These are phyloP conservation scores for Pichia sp. DNA, from an alignment of 1,139 yeast species.

Conservation along the genomic window DNA sequence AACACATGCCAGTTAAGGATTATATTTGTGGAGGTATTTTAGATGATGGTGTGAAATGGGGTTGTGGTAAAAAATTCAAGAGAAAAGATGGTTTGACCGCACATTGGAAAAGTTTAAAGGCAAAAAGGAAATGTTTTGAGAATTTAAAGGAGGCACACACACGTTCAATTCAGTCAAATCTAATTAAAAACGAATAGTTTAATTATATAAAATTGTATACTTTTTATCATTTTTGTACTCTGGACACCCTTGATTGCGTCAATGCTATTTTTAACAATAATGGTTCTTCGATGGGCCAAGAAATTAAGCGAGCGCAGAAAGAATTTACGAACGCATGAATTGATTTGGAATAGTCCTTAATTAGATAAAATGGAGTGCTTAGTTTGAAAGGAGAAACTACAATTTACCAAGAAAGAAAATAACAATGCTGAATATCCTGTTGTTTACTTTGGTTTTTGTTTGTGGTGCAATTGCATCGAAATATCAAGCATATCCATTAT, in stretches of 20 bases:
- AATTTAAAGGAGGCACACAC: conserved; percentile 8
- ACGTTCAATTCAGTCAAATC: conserved; percentile 3
- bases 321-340: too few species aligned
- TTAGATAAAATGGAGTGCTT: too few species aligned
- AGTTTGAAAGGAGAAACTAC: too few species aligned
- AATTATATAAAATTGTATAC: too few species aligned
- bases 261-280: too few species aligned
- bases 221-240: too few species aligned
- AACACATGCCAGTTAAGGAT: conserved; percentile 21
- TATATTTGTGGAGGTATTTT: conserved; percentile 28
- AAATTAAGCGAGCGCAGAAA: too few species aligned
- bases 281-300: too few species aligned
- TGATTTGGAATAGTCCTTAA: too few species aligned
- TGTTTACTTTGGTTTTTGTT: background rate
- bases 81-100: conserved; percentile 32
- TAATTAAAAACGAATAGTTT: background rate
- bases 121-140: conserved; percentile 28
- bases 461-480: conserved; percentile 15
- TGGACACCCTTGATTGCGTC: too few species aligned
- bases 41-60: conserved; percentile 28
- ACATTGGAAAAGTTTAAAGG: conserved; percentile 31
- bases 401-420: too few species aligned
- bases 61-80: conserved; percentile 30
- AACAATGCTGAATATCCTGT: background rate
- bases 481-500: conserved; percentile 23